phyloP scores from a whole-genome alignment of 2,329 filamentous ascomycete genomes.

The Alternaria rosae region DNA sequence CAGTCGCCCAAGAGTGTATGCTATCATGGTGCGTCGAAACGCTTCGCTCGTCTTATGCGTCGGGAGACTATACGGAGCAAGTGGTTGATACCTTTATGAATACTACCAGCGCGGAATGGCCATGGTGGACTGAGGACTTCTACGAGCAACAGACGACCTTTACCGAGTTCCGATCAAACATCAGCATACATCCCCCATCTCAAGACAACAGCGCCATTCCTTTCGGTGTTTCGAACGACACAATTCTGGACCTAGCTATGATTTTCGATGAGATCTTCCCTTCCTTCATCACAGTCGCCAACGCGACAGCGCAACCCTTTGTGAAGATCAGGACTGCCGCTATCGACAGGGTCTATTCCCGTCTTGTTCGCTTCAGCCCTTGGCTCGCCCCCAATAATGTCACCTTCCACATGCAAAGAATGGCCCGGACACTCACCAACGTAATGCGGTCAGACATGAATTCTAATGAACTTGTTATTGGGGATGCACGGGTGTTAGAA shows the following conservation, averaged over 20 bases:
- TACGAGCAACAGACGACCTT: neutral
- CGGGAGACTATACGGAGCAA: constrained; percentile 24
- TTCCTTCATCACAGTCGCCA: constrained; percentile 2
- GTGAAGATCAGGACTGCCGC: constrained; percentile 7
- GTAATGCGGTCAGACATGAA: neutral
- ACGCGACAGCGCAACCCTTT: neutral
- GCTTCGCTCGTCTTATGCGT: constrained; percentile 24
- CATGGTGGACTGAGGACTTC: constrained; percentile 1
- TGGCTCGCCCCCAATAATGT: constrained; percentile 34
- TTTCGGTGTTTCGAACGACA: constrained; percentile 16
- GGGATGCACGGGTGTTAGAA: neutral
- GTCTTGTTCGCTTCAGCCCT: constrained; percentile 17
- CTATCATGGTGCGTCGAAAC: constrained; percentile 35
- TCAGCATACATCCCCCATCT: constrained; percentile 13
- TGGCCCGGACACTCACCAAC: constrained; percentile 31
- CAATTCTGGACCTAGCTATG: neutral
- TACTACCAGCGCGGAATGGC: constrained; percentile 1
- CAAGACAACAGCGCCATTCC: neutral
- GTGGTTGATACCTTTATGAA: constrained; percentile 9
- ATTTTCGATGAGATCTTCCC: constrained; percentile 22
- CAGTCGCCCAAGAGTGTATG: constrained; percentile 31
- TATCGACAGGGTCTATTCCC: neutral
- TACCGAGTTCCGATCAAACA: constrained; percentile 1
- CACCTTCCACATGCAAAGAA: constrained; percentile 24
- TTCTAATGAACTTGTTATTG: constrained; percentile 18